Base-by-base conservation (phyloP, 306 rosid species). In the Phaseolus lunatus region DNA sequence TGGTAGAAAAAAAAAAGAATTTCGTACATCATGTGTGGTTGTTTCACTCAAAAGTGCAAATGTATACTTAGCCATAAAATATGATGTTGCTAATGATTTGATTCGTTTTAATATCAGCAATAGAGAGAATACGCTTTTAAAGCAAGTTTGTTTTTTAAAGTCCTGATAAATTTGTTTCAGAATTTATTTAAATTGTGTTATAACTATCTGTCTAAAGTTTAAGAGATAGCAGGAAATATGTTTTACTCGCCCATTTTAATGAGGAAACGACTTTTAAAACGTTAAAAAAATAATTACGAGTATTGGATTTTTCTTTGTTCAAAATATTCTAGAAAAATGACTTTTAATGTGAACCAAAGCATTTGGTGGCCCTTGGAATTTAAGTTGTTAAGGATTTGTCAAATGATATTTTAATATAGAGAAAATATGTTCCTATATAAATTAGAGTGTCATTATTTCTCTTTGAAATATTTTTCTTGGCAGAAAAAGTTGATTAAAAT, bases 331-430 rank as follows among this genome's bases (percentile, higher is more conserved):
- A 62, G 45, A 62, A 62, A 61, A 62, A 16, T 6, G 68, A 33
- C 68, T 33, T 62, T 33, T n/a, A 62, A n/a, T 33, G 68, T 62
- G 47, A 62, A 62, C 68, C 4, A 31, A 47, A 31, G 15, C 15
- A 62, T 62, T 16, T 62, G 45, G 24, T 8, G 45, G 45, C 45
- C 35, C 68, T 15, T 31, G 68, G 44, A 62, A 62, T 16, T 62
- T 31, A 62, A 31, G 68, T 62, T 29, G 45, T 29, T 31, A 31
- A n/a, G 45, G 16, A 31, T 8, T 62, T 18, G 26, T 63, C 69
- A n/a, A 63, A 35, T 9, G 26, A 35, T 18, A 63, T 63, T 62
- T 33, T 35, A 63, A 9, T 35, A 35, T 33, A 24, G 47, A 33
- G 69, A 63, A n/a, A 62, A 31, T 19, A 39, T n/a, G 24, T 13